phyloP scores from a whole-genome alignment of 129 eudicot species.

The Escallonia rubra region DNA sequence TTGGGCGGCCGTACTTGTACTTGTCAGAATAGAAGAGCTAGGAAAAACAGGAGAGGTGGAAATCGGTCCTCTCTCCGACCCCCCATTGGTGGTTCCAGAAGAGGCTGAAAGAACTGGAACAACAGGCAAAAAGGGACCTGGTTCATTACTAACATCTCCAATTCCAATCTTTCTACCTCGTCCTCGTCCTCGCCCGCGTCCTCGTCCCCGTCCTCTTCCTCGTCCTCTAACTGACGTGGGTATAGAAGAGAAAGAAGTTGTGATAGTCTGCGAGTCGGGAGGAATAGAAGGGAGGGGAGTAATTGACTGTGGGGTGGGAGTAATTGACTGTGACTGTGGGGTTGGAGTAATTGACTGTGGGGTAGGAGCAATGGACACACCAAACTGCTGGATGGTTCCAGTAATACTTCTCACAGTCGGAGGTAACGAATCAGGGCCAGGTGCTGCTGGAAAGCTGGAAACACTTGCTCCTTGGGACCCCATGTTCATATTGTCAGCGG shows the following conservation, averaged over 20 bases:
- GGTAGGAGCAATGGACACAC: slow-evolving; percentile 18
- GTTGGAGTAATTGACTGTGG: slow-evolving; percentile 27
- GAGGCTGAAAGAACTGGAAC: slow-evolving; percentile 18
- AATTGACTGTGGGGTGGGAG: slow-evolving; percentile 28
- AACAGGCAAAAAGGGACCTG: slow-evolving; percentile 12
- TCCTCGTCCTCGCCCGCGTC: slow-evolving; percentile 56
- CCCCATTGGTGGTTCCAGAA: slow-evolving; percentile 14
- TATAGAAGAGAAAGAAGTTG: slow-evolving; percentile 22
- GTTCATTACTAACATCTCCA: slow-evolving; percentile 30
- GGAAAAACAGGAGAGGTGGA: slow-evolving; percentile 16
- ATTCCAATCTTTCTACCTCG: slow-evolving; percentile 55
- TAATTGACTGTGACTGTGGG: slow-evolving; percentile 23
- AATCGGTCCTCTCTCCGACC: neutral
- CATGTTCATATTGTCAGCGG: slow-evolving; percentile 3
- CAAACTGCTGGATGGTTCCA: slow-evolving; percentile 25
- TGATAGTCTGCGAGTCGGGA: slow-evolving; percentile 13
- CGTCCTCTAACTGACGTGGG: slow-evolving; percentile 41
- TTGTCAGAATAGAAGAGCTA: slow-evolving; percentile 16
- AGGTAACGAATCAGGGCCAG: slow-evolving; percentile 9
- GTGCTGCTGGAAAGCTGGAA: neutral
- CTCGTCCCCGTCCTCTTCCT: slow-evolving; percentile 45
- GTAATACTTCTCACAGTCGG: slow-evolving; percentile 24
- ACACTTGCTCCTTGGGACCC: slow-evolving; percentile 13
- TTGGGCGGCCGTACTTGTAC: neutral
- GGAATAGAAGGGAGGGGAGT: slow-evolving; percentile 26